Evolutionary conservation across 768 basidiomycete genomes (phyloP), one percentile per base, ranked within the genome.

Genomic region (Rhizopogon salebrosus): DNA sequence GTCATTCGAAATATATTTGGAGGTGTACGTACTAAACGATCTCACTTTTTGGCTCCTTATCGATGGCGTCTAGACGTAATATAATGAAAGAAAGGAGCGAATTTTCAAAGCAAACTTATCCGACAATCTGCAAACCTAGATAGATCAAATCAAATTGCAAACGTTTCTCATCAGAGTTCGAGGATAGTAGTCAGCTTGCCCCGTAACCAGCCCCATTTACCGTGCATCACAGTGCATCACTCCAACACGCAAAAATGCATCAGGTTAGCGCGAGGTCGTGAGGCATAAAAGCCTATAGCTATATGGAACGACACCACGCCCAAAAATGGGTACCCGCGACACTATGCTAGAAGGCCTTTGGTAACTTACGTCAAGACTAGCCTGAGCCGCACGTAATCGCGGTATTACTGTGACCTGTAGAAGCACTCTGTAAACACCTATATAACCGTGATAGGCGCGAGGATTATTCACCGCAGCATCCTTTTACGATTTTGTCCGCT

Each of bases 401-500:
- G 57, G 49, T 49, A 39, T 50, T 46, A 31, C 52, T 48, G 8
- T 26, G 8, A 38, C 51, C 26, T 43, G 29, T 22, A 57, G 54
- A 42, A 57, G 37, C 29, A 29, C 48, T 41, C 20, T 46, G 40
- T 53, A 24, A 52, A 31, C 43, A 49, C 60, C 46, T 54, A 20
- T 26, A 35, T 39, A 34, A 26, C 36, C 34, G 46, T 31, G 20
- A 45, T 52, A 18, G 39, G 36, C 52, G 49, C 54, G 13, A 31
- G 39, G 2, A 24, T 42, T 49, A 54, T 51, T 55, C 50, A 58
- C 41, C 41, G 27, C 37, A 13, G n/a, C 27, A 37, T 42, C 14
- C 52, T 49, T 36, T 57, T 57, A 61, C 50, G 56, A 55, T 49
- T 67, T 67, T 6, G 54, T 57, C 52, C 72, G 66, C 68, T 76